A percentile compares a stretch with the other conserved stretches of the same genome.
Conservation (phyloP, 139 green algal species). For the Trebouxia sp. region DNA sequence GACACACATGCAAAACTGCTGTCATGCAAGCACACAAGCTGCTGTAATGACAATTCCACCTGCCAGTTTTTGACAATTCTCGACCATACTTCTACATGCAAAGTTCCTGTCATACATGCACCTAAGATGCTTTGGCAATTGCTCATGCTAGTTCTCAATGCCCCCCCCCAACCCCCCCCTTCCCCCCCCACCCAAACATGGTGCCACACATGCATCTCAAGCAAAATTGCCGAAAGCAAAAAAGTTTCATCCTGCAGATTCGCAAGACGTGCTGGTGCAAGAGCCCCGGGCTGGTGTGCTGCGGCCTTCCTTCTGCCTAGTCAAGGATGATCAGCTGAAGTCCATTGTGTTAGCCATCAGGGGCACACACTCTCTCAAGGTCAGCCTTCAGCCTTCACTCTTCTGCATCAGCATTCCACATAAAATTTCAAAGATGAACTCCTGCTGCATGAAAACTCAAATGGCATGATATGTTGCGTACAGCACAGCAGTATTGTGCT, state of each 20-base stretch:
- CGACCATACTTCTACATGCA: too few relatives aligned
- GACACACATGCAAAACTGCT: too few relatives aligned
- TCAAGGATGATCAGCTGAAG: constrained; percentile 58
- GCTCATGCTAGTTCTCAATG: background rate
- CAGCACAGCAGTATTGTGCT: background rate
- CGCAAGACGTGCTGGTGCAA: constrained; percentile 66
- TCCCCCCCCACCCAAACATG: background rate
- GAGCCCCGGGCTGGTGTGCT: constrained; percentile 72
- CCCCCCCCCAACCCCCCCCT: too few relatives aligned
- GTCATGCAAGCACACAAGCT: too few relatives aligned
- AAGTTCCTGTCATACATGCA: background rate
- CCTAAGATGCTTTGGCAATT: background rate
- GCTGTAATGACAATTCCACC: too few relatives aligned
- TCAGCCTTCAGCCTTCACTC: too few relatives aligned
- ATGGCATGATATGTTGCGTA: too few relatives aligned
- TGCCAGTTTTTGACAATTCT: too few relatives aligned
- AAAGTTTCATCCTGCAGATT: constrained; percentile 35
- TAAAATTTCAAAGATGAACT: too few relatives aligned
- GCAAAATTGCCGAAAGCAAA: too few relatives aligned
- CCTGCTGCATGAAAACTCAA: too few relatives aligned
- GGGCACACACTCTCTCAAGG: constrained; percentile 82
- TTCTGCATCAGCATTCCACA: too few relatives aligned
- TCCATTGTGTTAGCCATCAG: constrained; percentile 77
- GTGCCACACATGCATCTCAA: background rate
- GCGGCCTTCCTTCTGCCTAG: constrained; percentile 74